Base-by-base conservation (phyloP, 1,139 yeast genomes). In the Kluyveromyces marxianus region DNA sequence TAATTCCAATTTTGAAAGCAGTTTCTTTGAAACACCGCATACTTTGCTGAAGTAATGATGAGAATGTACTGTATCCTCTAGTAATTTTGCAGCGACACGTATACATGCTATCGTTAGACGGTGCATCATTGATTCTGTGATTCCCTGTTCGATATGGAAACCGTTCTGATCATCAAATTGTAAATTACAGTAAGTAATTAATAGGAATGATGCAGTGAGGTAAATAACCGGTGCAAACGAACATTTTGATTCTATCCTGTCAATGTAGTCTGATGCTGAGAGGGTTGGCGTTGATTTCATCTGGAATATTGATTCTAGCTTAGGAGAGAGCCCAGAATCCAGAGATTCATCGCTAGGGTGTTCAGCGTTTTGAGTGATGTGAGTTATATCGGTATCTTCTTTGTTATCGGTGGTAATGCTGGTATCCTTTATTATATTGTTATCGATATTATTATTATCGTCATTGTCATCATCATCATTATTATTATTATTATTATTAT, bases 31-130 rank as follows among this genome's bases (percentile, higher is more conserved):
- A 4, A 77, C 65, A 2, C 83, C 83, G 10, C 77, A 77, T 3
- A 76, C 78, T 45, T 72, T 72, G 28, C 81, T 75, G 49, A 72
- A 73, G 47, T 76, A 70, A 39, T 63, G 64, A 55, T 76, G 80
- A 3, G 73, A 69, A 53, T 75, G 76, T 41, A 69, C 70, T 36
- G 71, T 65, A 54, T 78, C 83, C 54, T 78, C 83, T 3, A 75
- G 54, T 3, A 69, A 62, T 55, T 78, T 78, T 35, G 77, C 69
- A 4, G 81, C 73, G 0, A 77, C 58, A 14, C 82, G 61, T 10
- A 77, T 58, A 2, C 75, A 66, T 0, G 81, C 76, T 32, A 76
- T 67, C 10, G 75, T 61, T 24, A 77, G 51, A 26, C 83, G 63
- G 57, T 77, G 79, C 2, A 69, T 70, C 44, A 76, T 72, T 7